Evolutionary conservation across 768 basidiomycete genomes (phyloP).

Genomic region (Plicaturopsis crispa): DNA sequence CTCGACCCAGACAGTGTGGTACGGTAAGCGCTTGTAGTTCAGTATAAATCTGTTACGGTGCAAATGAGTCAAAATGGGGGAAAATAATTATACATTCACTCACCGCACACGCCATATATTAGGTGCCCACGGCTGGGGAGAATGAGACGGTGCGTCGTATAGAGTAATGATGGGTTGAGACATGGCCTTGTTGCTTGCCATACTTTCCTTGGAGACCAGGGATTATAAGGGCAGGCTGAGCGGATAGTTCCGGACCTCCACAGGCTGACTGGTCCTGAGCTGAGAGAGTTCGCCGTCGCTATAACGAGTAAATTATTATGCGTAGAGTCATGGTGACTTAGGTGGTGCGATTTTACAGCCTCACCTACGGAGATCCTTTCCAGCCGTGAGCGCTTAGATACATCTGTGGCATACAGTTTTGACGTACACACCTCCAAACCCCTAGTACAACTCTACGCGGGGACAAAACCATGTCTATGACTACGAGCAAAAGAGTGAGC

Average conservation of each 20-base stretch:
- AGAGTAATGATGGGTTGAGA: conserved; percentile 49
- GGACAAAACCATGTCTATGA: no score
- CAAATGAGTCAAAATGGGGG: neutral
- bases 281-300: neutral
- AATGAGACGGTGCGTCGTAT: conserved; percentile 58
- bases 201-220: neutral
- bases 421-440: no score
- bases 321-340: no score
- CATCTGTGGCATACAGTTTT: no score
- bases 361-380: no score
- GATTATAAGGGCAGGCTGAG: neutral
- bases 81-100: conserved; percentile 3
- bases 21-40: conserved; percentile 69
- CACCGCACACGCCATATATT: conserved; percentile 70
- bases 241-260: neutral
- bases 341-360: no score
- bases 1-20: conserved; percentile 66
- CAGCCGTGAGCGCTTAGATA: no score
- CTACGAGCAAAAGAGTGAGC: no score
- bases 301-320: neutral
- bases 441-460: no score
- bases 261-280: no score
- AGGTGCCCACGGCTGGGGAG: conserved; percentile 67
- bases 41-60: conserved; percentile 48
- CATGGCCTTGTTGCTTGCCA: conserved; percentile 16